A percentile compares a stretch with the other conserved stretches of the same genome.
phyloP scores from a whole-genome alignment of 495 filamentous ascomycete species.

The Aspergillus nanangensis region DNA sequence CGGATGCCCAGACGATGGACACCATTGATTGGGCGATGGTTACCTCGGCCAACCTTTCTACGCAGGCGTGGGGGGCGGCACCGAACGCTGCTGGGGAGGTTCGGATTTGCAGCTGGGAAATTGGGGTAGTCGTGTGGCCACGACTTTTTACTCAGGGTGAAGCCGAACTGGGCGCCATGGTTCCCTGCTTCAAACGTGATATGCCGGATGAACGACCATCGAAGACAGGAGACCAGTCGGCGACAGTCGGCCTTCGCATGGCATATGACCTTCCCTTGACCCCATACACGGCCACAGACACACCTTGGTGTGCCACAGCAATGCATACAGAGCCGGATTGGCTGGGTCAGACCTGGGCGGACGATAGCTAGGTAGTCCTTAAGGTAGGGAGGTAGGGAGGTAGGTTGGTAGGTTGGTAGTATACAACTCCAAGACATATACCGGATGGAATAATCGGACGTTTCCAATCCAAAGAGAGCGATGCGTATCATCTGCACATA shows the following conservation, averaged over 20 bases:
- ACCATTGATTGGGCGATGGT: slow-evolving; percentile 82
- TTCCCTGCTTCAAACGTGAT: slow-evolving; percentile 63
- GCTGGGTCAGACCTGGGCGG: slow-evolving; percentile 55
- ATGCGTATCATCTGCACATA: no score
- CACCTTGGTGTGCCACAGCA: slow-evolving; percentile 75
- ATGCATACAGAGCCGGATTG: slow-evolving; percentile 62
- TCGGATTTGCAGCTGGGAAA: slow-evolving; percentile 75
- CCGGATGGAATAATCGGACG: no score
- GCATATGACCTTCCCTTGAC: slow-evolving; percentile 78
- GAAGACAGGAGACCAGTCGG: slow-evolving; percentile 2
- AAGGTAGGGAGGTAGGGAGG: no score
- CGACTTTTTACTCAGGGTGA: slow-evolving; percentile 48
- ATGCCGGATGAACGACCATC: slow-evolving; percentile 20
- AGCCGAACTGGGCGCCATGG: slow-evolving; percentile 48
- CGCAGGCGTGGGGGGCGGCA: slow-evolving; percentile 81
- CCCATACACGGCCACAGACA: slow-evolving; percentile 56
- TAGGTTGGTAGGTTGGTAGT: no score
- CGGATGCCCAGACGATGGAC: slow-evolving; percentile 32
- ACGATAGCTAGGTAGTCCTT: not conserved
- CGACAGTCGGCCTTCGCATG: slow-evolving; percentile 65
- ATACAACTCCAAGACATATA: not conserved
- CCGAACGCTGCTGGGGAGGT: slow-evolving; percentile 51
- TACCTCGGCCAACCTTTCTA: slow-evolving; percentile 83
- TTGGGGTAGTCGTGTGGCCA: slow-evolving; percentile 85
- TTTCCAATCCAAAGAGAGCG: no score